A percentile compares a stretch with the other conserved stretches of the same genome.
Evolutionary conservation across 345 rosid genomes (phyloP).

Genomic region (Eucalyptus cloeziana): DNA sequence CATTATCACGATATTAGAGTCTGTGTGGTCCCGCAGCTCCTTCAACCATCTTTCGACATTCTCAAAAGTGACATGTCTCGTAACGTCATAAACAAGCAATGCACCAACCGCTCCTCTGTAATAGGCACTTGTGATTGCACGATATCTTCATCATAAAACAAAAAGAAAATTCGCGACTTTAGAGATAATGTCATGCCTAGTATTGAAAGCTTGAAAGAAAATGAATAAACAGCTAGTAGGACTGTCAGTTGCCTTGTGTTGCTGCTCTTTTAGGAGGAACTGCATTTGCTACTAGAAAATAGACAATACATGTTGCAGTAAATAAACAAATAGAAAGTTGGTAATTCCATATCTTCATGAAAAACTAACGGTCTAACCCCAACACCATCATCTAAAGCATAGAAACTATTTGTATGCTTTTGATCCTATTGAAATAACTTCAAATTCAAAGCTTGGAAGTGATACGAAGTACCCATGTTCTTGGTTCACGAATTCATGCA

Average conservation of each 20-base stretch:
- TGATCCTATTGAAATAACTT: neutral
- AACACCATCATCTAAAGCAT: neutral
- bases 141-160: constrained; percentile 34
- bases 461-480: neutral
- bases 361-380: neutral
- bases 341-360: neutral
- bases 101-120: constrained; percentile 91
- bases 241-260: neutral
- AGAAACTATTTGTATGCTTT: neutral
- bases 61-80: constrained; percentile 75
- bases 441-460: neutral
- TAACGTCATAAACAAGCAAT: constrained; percentile 75
- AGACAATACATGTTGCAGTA: neutral
- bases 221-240: neutral
- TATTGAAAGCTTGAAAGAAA: neutral
- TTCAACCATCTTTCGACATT: constrained; percentile 88
- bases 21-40: constrained; percentile 83
- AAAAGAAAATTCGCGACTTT: neutral
- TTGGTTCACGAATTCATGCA: neutral
- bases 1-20: constrained; percentile 76
- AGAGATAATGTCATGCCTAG: neutral
- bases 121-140: constrained; percentile 91
- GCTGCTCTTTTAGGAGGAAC: neutral
- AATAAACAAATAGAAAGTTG: neutral
- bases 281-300: neutral